Conservation (phyloP, 2,329 filamentous ascomycete species). For the Penicillium sp. region DNA sequence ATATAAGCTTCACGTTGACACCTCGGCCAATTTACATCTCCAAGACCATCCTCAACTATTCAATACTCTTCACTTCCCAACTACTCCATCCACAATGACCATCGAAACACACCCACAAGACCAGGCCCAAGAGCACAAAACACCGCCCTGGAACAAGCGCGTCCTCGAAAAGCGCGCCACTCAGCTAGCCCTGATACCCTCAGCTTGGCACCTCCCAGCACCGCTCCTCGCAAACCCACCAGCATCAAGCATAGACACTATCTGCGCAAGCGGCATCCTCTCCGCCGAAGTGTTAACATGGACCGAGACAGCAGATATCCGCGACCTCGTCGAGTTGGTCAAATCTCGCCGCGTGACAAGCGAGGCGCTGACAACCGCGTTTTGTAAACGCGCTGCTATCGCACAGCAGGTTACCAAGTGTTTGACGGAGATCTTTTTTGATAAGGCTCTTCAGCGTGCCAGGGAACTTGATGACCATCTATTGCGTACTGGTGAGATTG, state of each 20-base stretch:
- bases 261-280: slow-evolving; percentile 21
- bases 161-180: slow-evolving; percentile 20
- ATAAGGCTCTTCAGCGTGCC: slow-evolving; percentile 51
- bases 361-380: slow-evolving; percentile 14
- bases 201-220: slow-evolving; percentile 21
- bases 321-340: slow-evolving; percentile 15
- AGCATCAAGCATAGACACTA: slow-evolving; percentile 14
- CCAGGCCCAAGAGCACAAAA: not conserved
- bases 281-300: slow-evolving; percentile 19
- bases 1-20: not conserved
- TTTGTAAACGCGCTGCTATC: slow-evolving; percentile 11
- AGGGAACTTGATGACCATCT: slow-evolving; percentile 51
- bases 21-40: not conserved
- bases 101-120: not conserved
- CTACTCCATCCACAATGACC: not conserved
- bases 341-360: slow-evolving; percentile 7
- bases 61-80: not conserved
- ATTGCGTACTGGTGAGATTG: slow-evolving; percentile 44
- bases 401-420: slow-evolving; percentile 17
- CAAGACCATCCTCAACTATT: no score
- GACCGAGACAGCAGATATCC: slow-evolving; percentile 23
- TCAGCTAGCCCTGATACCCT: slow-evolving; percentile 21
- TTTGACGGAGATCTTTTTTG: slow-evolving; percentile 46
- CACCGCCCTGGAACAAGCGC: slow-evolving; percentile 17
- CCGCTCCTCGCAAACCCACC: slow-evolving; percentile 2